Percentiles rank a stretch among this genome's conserved stretches.
These are phyloP conservation scores for Scenedesmus sp. DNA, from an alignment of 163 green algal species.

Conservation along the genomic window DNA sequence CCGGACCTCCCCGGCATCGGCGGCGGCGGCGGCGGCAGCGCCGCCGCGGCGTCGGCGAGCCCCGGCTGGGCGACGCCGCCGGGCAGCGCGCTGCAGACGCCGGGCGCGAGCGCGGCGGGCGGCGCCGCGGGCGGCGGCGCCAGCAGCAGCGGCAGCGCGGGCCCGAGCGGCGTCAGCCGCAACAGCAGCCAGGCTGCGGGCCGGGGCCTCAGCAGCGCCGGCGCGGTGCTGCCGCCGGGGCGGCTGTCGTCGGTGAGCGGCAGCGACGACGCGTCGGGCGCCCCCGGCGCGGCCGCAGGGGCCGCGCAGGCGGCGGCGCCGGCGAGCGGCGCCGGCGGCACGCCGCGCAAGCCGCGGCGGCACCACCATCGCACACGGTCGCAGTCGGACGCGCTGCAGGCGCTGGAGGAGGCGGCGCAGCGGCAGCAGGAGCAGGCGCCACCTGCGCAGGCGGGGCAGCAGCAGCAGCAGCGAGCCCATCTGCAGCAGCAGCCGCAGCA, in stretches of 20 bases:
- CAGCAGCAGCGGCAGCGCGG: constrained; percentile 14
- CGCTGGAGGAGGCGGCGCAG: neutral
- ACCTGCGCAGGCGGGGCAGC: neutral
- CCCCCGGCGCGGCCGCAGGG: neutral
- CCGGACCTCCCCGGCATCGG: neutral
- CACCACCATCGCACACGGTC: neutral
- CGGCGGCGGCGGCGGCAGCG: neutral
- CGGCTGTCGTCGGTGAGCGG: too few species aligned
- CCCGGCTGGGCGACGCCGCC: constrained; percentile 30
- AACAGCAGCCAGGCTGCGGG: too few species aligned
- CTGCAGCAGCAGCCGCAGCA: neutral
- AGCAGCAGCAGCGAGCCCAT: neutral
- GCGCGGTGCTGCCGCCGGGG: neutral
- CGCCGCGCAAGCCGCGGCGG: neutral
- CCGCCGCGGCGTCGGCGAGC: neutral
- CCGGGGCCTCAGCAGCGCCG: neutral
- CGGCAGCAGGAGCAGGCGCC: constrained; percentile 1
- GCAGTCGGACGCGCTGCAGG: too few species aligned
- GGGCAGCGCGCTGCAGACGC: constrained; percentile 3
- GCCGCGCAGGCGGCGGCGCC: neutral
- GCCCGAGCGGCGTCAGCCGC: neutral
- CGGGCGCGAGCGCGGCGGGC: neutral
- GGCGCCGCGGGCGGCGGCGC: constrained; percentile 12
- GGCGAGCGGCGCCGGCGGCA: neutral
- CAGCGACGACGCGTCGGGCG: too few species aligned